Evolutionary conservation across 805 yeast species (phyloP).

Genomic region (Myxozyma kluyveri): DNA sequence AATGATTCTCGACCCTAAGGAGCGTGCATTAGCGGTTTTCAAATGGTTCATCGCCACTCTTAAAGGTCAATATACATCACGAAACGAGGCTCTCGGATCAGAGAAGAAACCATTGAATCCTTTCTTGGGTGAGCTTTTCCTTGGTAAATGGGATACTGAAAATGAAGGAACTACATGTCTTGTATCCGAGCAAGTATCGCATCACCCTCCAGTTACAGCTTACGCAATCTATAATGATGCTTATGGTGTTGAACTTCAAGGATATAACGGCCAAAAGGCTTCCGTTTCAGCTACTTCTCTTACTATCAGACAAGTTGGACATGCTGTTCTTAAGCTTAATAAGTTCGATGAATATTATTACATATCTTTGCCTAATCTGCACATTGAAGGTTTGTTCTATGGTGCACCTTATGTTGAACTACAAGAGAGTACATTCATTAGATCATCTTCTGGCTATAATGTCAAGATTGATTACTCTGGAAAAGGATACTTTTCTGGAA

Average conservation of each 20-base stretch:
- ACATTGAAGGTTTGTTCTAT: conserved; percentile 86
- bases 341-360: conserved; percentile 67
- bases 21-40: conserved; percentile 76
- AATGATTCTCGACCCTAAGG: conserved; percentile 45
- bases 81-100: conserved; percentile 88
- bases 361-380: conserved; percentile 89
- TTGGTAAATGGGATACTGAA: conserved; percentile 72
- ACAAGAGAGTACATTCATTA: conserved; percentile 83
- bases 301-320: conserved; percentile 88
- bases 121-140: conserved; percentile 89
- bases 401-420: conserved; percentile 94
- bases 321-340: conserved; percentile 58
- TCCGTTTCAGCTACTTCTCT: conserved; percentile 72
- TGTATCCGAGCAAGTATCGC: conserved; percentile 90
- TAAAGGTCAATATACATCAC: conserved; percentile 88
- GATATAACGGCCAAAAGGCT: conserved; percentile 87
- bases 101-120: conserved; percentile 98
- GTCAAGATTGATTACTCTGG: conserved; percentile 80
- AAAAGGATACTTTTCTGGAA: conserved; percentile 92
- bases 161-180: conserved; percentile 72
- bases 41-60: conserved; percentile 90
- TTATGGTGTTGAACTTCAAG: conserved; percentile 68
- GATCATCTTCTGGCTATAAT: conserved; percentile 72
- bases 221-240: conserved; percentile 75
- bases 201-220: conserved; percentile 98